phyloP scores from a whole-genome alignment of 1,139 yeast genomes.

The Blastobotrys malaysiensis region DNA sequence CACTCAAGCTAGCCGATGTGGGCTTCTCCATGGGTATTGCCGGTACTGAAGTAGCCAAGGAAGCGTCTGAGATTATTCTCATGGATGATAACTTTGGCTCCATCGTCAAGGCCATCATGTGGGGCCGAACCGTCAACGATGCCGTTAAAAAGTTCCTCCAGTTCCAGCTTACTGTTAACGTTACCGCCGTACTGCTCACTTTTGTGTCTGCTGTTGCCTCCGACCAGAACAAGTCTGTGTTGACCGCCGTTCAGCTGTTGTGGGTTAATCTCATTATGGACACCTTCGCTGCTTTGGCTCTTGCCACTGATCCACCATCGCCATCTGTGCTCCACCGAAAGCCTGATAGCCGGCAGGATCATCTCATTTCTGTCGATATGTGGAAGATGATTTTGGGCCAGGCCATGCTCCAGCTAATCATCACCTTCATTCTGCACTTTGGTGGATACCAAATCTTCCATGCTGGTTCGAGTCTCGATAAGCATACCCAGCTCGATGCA shows the following conservation, averaged over 20 bases:
- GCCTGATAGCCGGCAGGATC: slow-evolving; percentile 80
- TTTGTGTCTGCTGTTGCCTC: slow-evolving; percentile 92
- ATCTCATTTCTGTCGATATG: slow-evolving; percentile 84
- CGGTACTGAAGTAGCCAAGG: slow-evolving; percentile 79
- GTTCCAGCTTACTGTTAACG: slow-evolving; percentile 91
- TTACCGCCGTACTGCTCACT: slow-evolving; percentile 90
- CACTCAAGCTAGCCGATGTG: slow-evolving; percentile 73
- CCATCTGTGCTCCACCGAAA: slow-evolving; percentile 68
- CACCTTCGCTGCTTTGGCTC: slow-evolving; percentile 93
- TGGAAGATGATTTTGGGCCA: slow-evolving; percentile 98
- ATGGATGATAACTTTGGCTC: slow-evolving; percentile 87
- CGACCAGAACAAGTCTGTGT: slow-evolving; percentile 69
- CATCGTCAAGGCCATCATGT: slow-evolving; percentile 94
- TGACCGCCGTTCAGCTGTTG: slow-evolving; percentile 92
- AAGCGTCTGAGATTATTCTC: slow-evolving; percentile 69
- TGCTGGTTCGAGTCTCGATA: slow-evolving; percentile 33
- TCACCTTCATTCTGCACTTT: slow-evolving; percentile 78
- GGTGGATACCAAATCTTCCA: slow-evolving; percentile 63
- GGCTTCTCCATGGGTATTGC: slow-evolving; percentile 86
- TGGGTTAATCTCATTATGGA: slow-evolving; percentile 99
- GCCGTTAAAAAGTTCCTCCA: slow-evolving; percentile 94
- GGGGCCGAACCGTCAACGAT: slow-evolving; percentile 97
- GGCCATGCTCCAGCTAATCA: slow-evolving; percentile 64
- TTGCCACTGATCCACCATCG: slow-evolving; percentile 96
- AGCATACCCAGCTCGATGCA: slow-evolving; percentile 61